A percentile compares a stretch with the other conserved stretches of the same genome.
phyloP scores from a whole-genome alignment of 2,329 filamentous ascomycete genomes.

The Bimuria novae-zelandiae region DNA sequence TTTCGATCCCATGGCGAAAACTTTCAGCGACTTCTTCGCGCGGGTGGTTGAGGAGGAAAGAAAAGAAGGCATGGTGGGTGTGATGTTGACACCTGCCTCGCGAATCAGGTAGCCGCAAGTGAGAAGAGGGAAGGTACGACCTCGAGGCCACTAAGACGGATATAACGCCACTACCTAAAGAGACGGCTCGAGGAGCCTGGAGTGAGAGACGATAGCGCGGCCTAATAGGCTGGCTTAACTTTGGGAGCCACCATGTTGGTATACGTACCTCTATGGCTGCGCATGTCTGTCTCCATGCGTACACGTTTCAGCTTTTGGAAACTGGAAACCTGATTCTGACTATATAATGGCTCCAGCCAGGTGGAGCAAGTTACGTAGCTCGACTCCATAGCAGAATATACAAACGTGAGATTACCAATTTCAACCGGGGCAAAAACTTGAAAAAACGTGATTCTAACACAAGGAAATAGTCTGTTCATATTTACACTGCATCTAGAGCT shows the following conservation, averaged over 20 bases:
- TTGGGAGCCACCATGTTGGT: background rate
- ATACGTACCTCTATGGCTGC: no score
- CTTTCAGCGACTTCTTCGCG: background rate
- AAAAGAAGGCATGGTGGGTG: constrained; percentile 7
- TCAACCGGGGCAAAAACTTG: background rate
- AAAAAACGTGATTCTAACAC: constrained; percentile 1
- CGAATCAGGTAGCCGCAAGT: background rate
- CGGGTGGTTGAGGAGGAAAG: constrained; percentile 1
- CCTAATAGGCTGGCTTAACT: background rate
- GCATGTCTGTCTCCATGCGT: no score
- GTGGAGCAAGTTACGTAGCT: no score
- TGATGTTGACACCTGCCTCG: constrained; percentile 1
- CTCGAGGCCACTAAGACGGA: background rate
- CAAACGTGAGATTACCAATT: background rate
- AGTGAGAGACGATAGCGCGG: background rate
- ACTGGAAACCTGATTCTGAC: no score
- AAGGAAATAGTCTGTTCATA: constrained; percentile 26
- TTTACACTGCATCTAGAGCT: constrained; percentile 33
- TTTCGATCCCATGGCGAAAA: constrained; percentile 21
- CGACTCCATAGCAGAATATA: no score
- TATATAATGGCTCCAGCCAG: no score
- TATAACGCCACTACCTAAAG: no score
- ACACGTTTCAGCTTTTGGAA: no score
- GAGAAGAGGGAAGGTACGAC: constrained; percentile 17
- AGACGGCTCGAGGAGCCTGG: no score